Percentiles rank a stretch among this genome's conserved stretches.
Evolutionary conservation across 352 stramenopile genomes (phyloP).

Genomic region (Pythium pyrilobum): DNA sequence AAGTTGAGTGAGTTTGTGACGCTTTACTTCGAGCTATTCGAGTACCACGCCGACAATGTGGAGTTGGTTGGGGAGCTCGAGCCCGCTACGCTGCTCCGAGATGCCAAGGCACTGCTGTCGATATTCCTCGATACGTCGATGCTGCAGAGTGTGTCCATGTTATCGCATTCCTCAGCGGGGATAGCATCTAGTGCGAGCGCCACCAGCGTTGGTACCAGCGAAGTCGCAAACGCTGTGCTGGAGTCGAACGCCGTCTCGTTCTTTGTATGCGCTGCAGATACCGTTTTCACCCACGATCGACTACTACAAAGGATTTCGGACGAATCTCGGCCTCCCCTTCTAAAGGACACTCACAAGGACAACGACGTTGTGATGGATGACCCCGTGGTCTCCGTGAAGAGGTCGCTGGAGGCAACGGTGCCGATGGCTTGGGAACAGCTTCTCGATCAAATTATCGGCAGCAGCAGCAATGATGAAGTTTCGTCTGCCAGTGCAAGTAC

Average conservation of each 20-base stretch:
- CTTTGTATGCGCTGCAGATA: conserved; percentile 12
- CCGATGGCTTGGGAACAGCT: conserved; percentile 26
- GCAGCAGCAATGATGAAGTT: not conserved
- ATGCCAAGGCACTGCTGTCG: conserved; percentile 8
- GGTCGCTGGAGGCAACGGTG: conserved; percentile 9
- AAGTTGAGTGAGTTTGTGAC: conserved; percentile 52
- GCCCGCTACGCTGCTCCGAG: conserved; percentile 24
- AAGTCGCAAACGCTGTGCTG: conserved; percentile 1
- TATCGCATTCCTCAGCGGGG: not conserved
- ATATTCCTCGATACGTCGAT: conserved; percentile 13
- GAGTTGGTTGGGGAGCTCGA: conserved; percentile 29
- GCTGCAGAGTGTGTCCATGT: conserved; percentile 7
- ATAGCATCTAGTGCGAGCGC: not conserved
- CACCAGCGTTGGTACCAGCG: not conserved
- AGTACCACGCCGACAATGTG: conserved; percentile 33
- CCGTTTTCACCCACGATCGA: conserved; percentile 18
- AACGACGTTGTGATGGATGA: not conserved
- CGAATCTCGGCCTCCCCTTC: not conserved
- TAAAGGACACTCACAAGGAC: not conserved
- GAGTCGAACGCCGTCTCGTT: not conserved
- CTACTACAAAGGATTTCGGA: conserved; percentile 10
- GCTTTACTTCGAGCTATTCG: conserved; percentile 51
- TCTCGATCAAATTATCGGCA: conserved; percentile 10
- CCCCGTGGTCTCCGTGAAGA: conserved; percentile 7
- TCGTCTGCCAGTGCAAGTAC: not conserved